phyloP scores from a whole-genome alignment of 768 basidiomycete genomes.

The Pleurotus pulmonarius region DNA sequence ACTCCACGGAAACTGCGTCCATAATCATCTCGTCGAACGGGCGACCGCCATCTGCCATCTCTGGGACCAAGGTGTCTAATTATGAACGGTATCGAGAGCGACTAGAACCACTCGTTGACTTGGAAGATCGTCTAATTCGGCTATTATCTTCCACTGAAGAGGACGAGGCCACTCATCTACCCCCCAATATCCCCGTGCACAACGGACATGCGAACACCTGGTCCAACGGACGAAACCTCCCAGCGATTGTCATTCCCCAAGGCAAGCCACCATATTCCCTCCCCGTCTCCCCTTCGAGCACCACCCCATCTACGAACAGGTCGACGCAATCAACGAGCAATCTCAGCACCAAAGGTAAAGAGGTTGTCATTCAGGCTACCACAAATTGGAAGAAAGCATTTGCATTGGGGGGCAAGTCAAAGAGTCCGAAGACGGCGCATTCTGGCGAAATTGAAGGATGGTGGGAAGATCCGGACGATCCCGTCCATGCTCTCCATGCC shows the following conservation, averaged over 20 bases:
- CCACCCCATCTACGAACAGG: constrained; percentile 19
- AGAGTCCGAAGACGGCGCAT: constrained; percentile 67
- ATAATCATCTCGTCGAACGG: constrained; percentile 49
- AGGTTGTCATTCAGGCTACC: constrained; percentile 58
- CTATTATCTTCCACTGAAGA: constrained; percentile 69
- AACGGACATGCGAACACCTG: constrained; percentile 12
- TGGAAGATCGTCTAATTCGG: constrained; percentile 67
- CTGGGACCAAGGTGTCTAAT: constrained; percentile 47
- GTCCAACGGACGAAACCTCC: constrained; percentile 44
- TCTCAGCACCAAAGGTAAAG: constrained; percentile 35
- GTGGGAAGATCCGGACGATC: constrained; percentile 86
- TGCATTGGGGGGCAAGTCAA: constrained; percentile 52
- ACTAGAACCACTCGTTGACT: constrained; percentile 63
- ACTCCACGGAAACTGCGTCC: constrained; percentile 44
- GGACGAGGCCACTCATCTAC: constrained; percentile 62
- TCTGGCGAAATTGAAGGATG: constrained; percentile 73
- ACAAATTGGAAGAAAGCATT: constrained; percentile 71
- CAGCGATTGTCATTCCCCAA: constrained; percentile 45
- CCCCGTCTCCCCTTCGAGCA: constrained; percentile 24
- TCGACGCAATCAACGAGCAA: constrained; percentile 24
- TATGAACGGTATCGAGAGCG: constrained; percentile 59
- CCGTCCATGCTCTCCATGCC: constrained; percentile 66
- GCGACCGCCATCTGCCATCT: constrained; percentile 47
- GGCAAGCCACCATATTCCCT: constrained; percentile 25
- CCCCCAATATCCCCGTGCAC: constrained; percentile 28